Evolutionary conservation across 148 eudicot genomes (phyloP).

Genomic region (Rhododendron mucronatum): DNA sequence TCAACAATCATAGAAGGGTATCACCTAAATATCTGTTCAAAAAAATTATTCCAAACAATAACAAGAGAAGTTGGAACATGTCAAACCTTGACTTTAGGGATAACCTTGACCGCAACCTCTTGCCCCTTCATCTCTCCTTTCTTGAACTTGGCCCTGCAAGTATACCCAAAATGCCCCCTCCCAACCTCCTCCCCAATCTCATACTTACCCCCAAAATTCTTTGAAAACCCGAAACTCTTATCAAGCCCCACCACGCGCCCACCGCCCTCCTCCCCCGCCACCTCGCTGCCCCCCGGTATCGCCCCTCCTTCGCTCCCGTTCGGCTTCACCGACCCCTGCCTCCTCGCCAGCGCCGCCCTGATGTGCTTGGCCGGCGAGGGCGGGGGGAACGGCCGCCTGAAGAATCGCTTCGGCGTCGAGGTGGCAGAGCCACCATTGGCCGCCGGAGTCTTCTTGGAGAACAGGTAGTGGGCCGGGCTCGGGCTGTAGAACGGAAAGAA

Average conservation of each 20-base stretch:
- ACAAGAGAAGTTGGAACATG: not conserved
- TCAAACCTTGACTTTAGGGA: conserved; percentile 66
- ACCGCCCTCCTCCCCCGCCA: not conserved
- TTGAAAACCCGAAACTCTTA: conserved; percentile 60
- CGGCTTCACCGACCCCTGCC: conserved; percentile 55
- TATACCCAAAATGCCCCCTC: conserved; percentile 83
- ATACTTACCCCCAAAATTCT: conserved; percentile 50
- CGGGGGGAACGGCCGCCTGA: conserved; percentile 51
- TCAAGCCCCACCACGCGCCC: conserved; percentile 34
- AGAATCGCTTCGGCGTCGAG: conserved; percentile 49
- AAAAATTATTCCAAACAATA: not conserved
- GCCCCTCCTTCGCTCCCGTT: conserved; percentile 14
- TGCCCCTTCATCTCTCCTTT: conserved; percentile 68
- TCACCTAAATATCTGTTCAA: not conserved
- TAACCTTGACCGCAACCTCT: conserved; percentile 65
- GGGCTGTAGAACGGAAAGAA: conserved; percentile 58
- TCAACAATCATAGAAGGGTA: not conserved
- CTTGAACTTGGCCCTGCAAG: conserved; percentile 52
- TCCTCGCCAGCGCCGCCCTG: conserved; percentile 41
- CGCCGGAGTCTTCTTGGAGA: conserved; percentile 64
- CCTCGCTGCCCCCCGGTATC: conserved; percentile 29
- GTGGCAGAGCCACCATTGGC: conserved; percentile 31
- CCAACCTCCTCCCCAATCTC: conserved; percentile 77
- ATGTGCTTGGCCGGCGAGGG: conserved; percentile 85
- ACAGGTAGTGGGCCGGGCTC: conserved; percentile 57